phyloP scores from a whole-genome alignment of 225 moss, liverwort and hornwort genomes.

The Bryoerythrophyllum caledonicum region DNA sequence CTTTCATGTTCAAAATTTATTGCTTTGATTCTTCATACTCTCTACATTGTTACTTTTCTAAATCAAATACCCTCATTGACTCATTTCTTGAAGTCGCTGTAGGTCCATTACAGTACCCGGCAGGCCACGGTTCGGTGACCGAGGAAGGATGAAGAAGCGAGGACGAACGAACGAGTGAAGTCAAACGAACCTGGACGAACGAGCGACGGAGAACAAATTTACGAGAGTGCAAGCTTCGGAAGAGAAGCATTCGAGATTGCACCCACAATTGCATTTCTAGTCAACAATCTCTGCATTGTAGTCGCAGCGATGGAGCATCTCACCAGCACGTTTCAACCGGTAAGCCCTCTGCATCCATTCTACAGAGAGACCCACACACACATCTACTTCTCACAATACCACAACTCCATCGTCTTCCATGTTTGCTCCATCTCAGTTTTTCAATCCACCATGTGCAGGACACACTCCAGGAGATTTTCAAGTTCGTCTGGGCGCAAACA shows the following conservation, averaged over 20 bases:
- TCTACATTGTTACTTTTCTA: too few species aligned
- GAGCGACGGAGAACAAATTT: not conserved
- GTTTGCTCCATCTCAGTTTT: not conserved
- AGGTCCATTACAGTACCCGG: too few species aligned
- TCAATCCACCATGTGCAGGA: conserved; percentile 30
- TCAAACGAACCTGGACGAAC: not conserved
- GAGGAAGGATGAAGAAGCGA: too few species aligned
- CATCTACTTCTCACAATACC: not conserved
- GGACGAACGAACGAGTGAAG: too few species aligned
- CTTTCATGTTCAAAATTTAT: too few species aligned
- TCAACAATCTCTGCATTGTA: not conserved
- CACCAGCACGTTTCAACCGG: conserved; percentile 56
- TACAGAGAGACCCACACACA: not conserved
- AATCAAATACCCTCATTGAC: too few species aligned
- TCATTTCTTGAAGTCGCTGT: too few species aligned
- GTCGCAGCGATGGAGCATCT: conserved; percentile 50
- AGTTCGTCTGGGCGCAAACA: conserved; percentile 56
- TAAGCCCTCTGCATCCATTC: not conserved
- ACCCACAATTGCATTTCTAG: not conserved
- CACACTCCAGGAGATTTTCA: conserved; percentile 57
- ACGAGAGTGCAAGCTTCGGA: not conserved
- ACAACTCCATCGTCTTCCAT: not conserved
- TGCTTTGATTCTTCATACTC: too few species aligned
- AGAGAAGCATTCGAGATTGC: not conserved
- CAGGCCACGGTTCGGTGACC: too few species aligned